Evolutionary conservation across 305 asterid species (phyloP).

Genomic region (Solanum aculeatissimum): DNA sequence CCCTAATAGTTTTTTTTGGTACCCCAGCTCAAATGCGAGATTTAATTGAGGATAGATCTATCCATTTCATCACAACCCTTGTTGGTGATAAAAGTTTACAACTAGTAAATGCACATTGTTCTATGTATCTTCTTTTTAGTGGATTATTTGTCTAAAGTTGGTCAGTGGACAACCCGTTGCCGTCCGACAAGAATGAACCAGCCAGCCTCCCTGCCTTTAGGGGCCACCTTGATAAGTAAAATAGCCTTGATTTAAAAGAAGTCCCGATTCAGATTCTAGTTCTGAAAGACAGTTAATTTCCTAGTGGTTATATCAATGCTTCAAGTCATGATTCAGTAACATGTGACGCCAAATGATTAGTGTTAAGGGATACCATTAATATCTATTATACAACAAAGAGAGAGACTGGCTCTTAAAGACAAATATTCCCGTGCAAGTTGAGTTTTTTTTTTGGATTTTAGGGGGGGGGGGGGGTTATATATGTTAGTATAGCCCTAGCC

Average conservation of each 20-base stretch:
- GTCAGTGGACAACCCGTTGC: background rate
- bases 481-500: background rate
- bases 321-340: conserved; percentile 21
- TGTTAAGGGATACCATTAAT: background rate
- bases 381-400: conserved; percentile 1
- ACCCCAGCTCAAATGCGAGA: too few species aligned
- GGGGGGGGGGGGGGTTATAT: background rate
- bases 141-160: too few species aligned
- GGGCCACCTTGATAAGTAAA: conserved; percentile 7
- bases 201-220: conserved; percentile 23
- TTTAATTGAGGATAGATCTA: too few species aligned
- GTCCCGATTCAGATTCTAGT: conserved; percentile 5
- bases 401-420: background rate
- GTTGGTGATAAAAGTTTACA: background rate
- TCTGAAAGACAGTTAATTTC: background rate
- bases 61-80: too few species aligned
- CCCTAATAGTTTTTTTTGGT: too few species aligned
- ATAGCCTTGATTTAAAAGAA: background rate
- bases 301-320: background rate
- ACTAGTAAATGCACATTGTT: background rate
- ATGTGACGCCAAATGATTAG: conserved; percentile 13
- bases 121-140: background rate
- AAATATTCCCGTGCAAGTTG: background rate
- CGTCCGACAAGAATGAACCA: conserved; percentile 9
- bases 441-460: too few species aligned